A percentile compares a stretch with the other conserved stretches of the same genome.
Conservation (phyloP, 2,329 filamentous ascomycete species). For the Pseudocercospora fijiensis region DNA sequence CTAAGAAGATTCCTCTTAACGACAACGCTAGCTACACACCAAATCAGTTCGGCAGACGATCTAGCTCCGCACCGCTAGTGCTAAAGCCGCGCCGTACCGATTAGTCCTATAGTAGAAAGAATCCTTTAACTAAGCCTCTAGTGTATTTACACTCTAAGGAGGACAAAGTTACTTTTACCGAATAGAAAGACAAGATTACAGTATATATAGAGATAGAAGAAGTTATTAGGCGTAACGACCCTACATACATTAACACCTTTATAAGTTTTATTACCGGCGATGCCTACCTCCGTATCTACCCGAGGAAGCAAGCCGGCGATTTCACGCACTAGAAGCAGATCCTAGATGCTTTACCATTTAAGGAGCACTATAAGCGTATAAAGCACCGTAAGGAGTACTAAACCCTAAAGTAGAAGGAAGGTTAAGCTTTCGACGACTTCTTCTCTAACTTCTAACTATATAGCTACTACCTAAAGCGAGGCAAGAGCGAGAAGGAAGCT, state of each 20-base stretch:
- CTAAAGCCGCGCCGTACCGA: background rate
- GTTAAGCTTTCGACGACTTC: background rate
- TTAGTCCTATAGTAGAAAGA: background rate
- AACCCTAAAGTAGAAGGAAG: background rate
- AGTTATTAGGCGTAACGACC: background rate
- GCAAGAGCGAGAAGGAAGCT: background rate
- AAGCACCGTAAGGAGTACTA: background rate
- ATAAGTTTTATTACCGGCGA: background rate
- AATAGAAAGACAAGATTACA: background rate
- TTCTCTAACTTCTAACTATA: background rate
- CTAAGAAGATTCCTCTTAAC: background rate
- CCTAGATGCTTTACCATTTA: background rate
- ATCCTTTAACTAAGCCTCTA: background rate
- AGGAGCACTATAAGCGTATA: background rate
- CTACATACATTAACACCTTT: background rate
- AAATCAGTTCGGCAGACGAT: too few species aligned
- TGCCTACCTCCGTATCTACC: background rate
- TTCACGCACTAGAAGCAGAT: background rate
- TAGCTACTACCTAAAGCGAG: too few species aligned
- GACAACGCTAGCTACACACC: background rate
- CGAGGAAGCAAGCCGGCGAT: background rate
- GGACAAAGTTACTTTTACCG: background rate
- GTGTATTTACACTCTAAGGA: background rate
- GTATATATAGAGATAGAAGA: background rate
- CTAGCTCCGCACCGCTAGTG: background rate